Percentiles rank a stretch among this genome's conserved stretches.
These are phyloP conservation scores for Orbilia blumenaviensis DNA, from an alignment of 2,329 filamentous ascomycete genomes.

Conservation along the genomic window DNA sequence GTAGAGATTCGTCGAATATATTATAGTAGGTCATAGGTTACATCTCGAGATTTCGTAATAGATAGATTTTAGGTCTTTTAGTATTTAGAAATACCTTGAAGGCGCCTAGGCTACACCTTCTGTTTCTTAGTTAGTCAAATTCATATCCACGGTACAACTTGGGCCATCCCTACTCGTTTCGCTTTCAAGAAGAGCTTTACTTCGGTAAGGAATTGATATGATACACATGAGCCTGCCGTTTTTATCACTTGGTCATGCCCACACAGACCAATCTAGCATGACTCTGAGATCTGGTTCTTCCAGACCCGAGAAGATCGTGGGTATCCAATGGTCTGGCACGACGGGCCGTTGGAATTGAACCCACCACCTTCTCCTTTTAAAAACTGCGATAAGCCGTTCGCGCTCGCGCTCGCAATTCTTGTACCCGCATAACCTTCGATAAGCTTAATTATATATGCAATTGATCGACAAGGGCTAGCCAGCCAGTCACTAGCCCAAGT, in stretches of 20 bases:
- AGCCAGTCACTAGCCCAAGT: too few relatives aligned
- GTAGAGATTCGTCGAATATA: too few relatives aligned
- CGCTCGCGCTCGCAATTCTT: conserved; percentile 3
- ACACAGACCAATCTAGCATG: background rate
- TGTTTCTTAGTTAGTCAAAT: background rate
- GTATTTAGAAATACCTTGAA: too few relatives aligned
- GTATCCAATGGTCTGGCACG: background rate
- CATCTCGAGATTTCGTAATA: too few relatives aligned
- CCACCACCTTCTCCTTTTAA: conserved; percentile 40
- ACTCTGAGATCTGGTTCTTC: background rate
- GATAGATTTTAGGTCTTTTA: too few relatives aligned
- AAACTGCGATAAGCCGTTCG: background rate
- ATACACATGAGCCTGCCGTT: too few relatives aligned
- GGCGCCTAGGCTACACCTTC: too few relatives aligned
- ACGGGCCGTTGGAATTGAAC: background rate
- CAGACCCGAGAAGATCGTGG: background rate
- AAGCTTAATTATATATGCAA: conserved; percentile 28
- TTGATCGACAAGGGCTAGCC: background rate
- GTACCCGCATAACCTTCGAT: conserved; percentile 6
- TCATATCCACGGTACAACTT: background rate
- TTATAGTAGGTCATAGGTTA: too few relatives aligned
- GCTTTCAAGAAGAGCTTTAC: background rate
- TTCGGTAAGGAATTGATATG: background rate
- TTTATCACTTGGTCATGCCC: background rate
- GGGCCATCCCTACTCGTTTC: background rate